These are phyloP conservation scores for Mortierella hygrophila DNA, from an alignment of 192 early-diverging fungal species.

Conservation along the genomic window DNA sequence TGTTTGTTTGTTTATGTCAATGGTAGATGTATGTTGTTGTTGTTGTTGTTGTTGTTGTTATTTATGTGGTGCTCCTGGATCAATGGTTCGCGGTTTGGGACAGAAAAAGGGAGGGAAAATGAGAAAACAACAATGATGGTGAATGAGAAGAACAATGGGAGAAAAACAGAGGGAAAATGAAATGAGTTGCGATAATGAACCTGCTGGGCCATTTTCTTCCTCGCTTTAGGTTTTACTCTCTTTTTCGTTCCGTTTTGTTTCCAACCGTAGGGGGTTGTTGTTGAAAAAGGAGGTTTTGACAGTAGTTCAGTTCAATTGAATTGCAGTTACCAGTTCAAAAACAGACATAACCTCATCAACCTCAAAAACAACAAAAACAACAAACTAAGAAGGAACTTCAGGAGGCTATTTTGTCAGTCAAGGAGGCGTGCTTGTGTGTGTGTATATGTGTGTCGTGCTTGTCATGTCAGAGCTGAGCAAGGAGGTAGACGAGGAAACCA, in stretches of 20 bases:
- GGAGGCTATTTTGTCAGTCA: background rate
- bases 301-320: background rate
- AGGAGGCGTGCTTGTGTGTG: background rate
- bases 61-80: background rate
- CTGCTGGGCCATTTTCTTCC: background rate
- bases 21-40: background rate
- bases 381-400: background rate
- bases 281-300: background rate
- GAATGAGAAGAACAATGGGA: background rate
- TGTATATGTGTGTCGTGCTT: too few relatives aligned
- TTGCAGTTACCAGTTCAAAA: background rate
- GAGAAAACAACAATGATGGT: background rate
- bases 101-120: background rate
- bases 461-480: constrained; percentile 1
- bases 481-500: background rate
- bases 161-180: background rate
- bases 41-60: background rate
- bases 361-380: background rate
- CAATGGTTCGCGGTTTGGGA: background rate
- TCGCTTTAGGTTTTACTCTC: background rate
- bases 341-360: background rate
- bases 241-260: background rate
- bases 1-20: background rate
- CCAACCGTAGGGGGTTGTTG: constrained; percentile 16
- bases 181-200: constrained; percentile 21